A percentile compares a stretch with the other conserved stretches of the same genome.
phyloP scores from a whole-genome alignment of 228 moss, liverwort and hornwort genomes.

The Sphagnum magellanicum region DNA sequence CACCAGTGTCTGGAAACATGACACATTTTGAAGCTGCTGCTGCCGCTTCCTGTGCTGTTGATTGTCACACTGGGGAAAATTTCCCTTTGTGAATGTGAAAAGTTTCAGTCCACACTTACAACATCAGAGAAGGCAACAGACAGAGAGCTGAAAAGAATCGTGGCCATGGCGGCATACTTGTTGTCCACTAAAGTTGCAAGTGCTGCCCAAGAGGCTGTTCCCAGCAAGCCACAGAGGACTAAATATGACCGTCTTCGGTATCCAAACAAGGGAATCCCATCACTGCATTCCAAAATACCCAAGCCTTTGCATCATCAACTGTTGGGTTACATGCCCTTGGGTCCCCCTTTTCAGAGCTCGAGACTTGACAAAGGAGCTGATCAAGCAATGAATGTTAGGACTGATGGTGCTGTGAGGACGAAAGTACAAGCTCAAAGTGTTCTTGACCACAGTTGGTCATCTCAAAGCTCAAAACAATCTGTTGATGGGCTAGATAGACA shows the following conservation, averaged over 20 bases:
- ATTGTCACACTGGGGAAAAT: no score
- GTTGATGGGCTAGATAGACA: no score
- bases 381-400: no score
- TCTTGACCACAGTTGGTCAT: background rate
- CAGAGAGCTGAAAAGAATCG: slow-evolving; percentile 88
- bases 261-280: slow-evolving; percentile 92
- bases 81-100: background rate
- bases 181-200: slow-evolving; percentile 68
- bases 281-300: slow-evolving; percentile 35
- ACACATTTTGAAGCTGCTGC: no score
- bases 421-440: background rate
- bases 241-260: slow-evolving; percentile 94
- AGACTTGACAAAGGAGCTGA: no score
- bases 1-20: no score
- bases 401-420: no score
- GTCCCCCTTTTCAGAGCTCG: no score
- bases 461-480: no score
- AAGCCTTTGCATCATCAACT: no score
- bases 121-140: slow-evolving; percentile 99
- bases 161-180: slow-evolving; percentile 66
- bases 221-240: slow-evolving; percentile 82
- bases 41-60: no score
- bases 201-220: slow-evolving; percentile 72
- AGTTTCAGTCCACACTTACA: slow-evolving; percentile 31
- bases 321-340: no score